Conservation (phyloP, 306 rosid genomes). For the Myrica gale region DNA sequence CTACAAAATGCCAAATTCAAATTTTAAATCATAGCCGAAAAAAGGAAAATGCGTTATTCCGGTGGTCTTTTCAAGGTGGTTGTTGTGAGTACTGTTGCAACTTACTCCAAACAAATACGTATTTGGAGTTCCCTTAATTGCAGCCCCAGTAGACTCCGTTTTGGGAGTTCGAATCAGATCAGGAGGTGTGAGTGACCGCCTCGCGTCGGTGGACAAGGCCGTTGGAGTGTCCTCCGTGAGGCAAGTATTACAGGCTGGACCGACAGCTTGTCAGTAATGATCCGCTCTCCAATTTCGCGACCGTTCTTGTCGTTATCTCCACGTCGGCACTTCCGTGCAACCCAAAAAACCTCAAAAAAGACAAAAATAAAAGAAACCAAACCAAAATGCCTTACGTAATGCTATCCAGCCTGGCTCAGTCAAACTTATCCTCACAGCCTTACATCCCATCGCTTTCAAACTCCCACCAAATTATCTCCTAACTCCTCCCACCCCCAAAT, state of each 20-base stretch:
- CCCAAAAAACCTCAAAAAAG: background rate
- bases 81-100: background rate
- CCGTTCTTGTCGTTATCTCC: conserved; percentile 41
- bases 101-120: background rate
- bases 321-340: conserved; percentile 29
- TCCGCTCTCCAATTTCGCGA: conserved; percentile 34
- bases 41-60: background rate
- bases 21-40: background rate
- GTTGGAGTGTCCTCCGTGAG: conserved; percentile 27
- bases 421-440: conserved; percentile 38
- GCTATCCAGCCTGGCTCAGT: conserved; percentile 54
- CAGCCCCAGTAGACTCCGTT: background rate
- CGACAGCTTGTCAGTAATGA: conserved; percentile 36
- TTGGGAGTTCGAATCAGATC: background rate
- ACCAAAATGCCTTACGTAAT: conserved; percentile 31
- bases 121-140: background rate
- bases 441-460: background rate
- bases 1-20: background rate
- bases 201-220: conserved; percentile 33
- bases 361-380: background rate
- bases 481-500: background rate
- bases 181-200: conserved; percentile 34
- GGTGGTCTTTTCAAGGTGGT: background rate
- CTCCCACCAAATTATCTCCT: background rate
- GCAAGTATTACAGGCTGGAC: conserved; percentile 35